phyloP scores from a whole-genome alignment of 169 alveolate species.

The Plasmodium reichenowi region DNA sequence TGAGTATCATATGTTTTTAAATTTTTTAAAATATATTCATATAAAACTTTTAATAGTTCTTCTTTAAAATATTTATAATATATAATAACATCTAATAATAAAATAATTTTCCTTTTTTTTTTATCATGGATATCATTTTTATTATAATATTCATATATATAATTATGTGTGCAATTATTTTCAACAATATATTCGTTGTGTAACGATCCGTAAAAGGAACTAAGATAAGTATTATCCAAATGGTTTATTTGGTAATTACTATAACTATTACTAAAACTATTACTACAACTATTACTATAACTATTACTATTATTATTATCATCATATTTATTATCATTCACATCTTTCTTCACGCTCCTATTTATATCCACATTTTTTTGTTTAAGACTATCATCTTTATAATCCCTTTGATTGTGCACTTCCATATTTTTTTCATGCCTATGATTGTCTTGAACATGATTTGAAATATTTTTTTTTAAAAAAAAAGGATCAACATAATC shows the following conservation, averaged over 20 bases:
- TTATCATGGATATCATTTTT: constrained; percentile 35
- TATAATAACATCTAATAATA: constrained; percentile 58
- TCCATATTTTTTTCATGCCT: neutral
- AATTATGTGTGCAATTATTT: constrained; percentile 37
- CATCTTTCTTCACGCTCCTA: neutral
- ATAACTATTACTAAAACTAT: neutral
- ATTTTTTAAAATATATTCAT: constrained; percentile 39
- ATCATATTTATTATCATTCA: neutral
- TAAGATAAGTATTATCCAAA: neutral
- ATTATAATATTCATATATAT: constrained; percentile 70
- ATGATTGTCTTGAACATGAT: constrained; percentile 18
- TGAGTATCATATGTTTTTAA: constrained; percentile 28
- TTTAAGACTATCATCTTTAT: neutral
- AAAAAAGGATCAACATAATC: constrained; percentile 30
- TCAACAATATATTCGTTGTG: constrained; percentile 67
- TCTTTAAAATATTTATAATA: constrained; percentile 49
- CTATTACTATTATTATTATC: neutral
- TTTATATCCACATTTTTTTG: neutral
- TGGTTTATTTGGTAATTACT: neutral
- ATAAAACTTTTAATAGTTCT: constrained; percentile 54
- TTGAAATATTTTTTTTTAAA: constrained; percentile 38
- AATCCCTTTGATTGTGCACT: too few species aligned
- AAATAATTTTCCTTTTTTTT: constrained; percentile 34
- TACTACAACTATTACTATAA: neutral
- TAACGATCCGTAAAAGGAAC: constrained; percentile 23